These are phyloP conservation scores for Populus hybrid DNA, from an alignment of 441 rosid species.

Conservation along the genomic window DNA sequence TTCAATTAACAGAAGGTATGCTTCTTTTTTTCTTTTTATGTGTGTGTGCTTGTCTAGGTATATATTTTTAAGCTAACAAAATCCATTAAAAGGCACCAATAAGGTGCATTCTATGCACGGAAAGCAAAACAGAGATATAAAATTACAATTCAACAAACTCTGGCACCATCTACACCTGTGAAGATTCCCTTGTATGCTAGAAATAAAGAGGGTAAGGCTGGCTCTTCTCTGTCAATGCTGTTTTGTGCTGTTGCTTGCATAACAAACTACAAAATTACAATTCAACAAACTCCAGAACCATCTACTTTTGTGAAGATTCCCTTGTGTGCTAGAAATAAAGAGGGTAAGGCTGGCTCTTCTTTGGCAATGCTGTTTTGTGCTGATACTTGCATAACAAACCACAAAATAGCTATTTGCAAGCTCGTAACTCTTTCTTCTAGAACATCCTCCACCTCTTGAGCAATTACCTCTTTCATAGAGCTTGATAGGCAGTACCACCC, in stretches of 20 bases:
- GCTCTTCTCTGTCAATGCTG: not conserved
- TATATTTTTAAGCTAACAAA: not conserved
- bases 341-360: no score
- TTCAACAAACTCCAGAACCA: no score
- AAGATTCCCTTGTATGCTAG: not conserved
- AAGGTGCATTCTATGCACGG: not conserved
- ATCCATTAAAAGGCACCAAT: not conserved
- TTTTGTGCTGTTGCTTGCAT: not conserved
- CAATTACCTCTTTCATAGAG: not conserved
- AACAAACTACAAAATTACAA: no score
- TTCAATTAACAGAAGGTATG: slow-evolving; percentile 71
- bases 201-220: not conserved
- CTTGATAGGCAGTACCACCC: not conserved
- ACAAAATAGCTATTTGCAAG: not conserved
- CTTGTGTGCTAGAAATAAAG: no score
- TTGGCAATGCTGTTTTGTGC: no score
- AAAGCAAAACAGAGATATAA: not conserved
- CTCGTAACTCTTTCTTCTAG: not conserved
- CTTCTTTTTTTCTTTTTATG: not conserved
- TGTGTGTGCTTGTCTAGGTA: not conserved
- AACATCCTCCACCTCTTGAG: not conserved
- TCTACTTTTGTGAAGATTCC: no score
- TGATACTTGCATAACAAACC: not conserved
- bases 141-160: not conserved
- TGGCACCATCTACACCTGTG: not conserved